These are phyloP conservation scores for Kuraishia capsulata DNA, from an alignment of 805 yeast genomes.

Conservation along the genomic window DNA sequence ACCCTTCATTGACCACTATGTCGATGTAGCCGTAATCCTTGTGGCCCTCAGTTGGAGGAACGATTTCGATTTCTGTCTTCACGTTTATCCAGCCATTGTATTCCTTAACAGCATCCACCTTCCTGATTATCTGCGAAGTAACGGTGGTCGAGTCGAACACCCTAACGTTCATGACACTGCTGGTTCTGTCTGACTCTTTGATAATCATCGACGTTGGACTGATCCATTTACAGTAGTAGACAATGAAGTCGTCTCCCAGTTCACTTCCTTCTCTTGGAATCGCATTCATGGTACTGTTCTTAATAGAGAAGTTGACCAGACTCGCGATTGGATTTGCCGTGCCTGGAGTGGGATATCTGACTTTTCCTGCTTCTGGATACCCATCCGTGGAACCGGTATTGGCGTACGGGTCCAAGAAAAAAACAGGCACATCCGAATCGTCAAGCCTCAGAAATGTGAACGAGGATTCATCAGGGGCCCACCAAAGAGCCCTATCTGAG, in stretches of 20 bases:
- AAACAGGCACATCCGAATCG: slow-evolving; percentile 49
- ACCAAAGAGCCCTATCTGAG: slow-evolving; percentile 56
- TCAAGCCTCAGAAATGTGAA: slow-evolving; percentile 48
- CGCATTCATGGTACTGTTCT: neutral
- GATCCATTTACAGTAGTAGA: slow-evolving; percentile 60
- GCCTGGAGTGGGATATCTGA: slow-evolving; percentile 74
- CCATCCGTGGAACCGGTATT: slow-evolving; percentile 5
- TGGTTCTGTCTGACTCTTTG: slow-evolving; percentile 55
- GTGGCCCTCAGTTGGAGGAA: slow-evolving; percentile 22
- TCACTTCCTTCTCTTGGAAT: slow-evolving; percentile 19
- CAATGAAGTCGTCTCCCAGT: slow-evolving; percentile 37
- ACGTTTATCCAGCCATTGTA: slow-evolving; percentile 41
- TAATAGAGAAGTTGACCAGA: slow-evolving; percentile 30
- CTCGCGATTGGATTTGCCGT: slow-evolving; percentile 46
- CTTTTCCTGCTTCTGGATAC: slow-evolving; percentile 36
- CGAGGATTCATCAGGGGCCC: slow-evolving; percentile 56
- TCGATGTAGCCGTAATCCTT: slow-evolving; percentile 51
- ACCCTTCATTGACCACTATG: slow-evolving; percentile 43
- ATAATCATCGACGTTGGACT: slow-evolving; percentile 37
- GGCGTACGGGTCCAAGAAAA: slow-evolving; percentile 43
- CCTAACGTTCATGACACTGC: slow-evolving; percentile 45
- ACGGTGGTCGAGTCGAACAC: slow-evolving; percentile 24
- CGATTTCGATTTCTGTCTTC: slow-evolving; percentile 18
- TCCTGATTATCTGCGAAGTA: slow-evolving; percentile 28
- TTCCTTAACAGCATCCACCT: slow-evolving; percentile 27